Evolutionary conservation across 257 asterid species (phyloP).

Genomic region (Vinca minor): DNA sequence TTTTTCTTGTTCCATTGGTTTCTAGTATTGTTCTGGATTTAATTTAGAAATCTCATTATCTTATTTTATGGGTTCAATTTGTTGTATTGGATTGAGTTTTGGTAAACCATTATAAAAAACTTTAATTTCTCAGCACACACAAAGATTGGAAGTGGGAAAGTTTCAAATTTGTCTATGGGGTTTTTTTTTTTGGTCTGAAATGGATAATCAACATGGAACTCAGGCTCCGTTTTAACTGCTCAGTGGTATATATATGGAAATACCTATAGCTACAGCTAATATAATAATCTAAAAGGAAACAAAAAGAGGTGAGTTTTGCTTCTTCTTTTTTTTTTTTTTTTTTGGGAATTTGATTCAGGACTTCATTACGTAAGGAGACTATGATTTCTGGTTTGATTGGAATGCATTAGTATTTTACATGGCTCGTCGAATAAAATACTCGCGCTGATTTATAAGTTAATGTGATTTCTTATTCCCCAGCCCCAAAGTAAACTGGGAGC

Average conservation of each 20-base stretch:
- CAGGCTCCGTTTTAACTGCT: background rate
- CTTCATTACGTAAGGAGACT: background rate
- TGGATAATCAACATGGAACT: background rate
- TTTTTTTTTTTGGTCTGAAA: background rate
- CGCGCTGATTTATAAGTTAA: background rate
- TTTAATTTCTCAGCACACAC: too few species aligned
- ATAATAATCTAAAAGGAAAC: background rate
- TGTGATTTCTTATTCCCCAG: background rate
- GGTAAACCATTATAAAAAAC: too few species aligned
- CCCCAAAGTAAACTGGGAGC: background rate
- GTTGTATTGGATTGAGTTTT: background rate
- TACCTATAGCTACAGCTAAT: too few species aligned
- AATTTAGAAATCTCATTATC: background rate
- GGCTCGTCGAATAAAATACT: background rate
- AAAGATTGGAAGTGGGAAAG: background rate
- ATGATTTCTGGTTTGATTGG: background rate
- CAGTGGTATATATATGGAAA: background rate
- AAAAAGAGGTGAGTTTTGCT: background rate
- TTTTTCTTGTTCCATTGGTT: background rate
- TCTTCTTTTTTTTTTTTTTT: background rate
- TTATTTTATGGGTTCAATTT: background rate
- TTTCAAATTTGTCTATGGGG: background rate
- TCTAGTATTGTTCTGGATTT: background rate
- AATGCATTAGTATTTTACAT: background rate
- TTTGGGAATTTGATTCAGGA: too few species aligned